Percentiles rank a stretch among this genome's conserved stretches.
Conservation (phyloP, 768 basidiomycete species). For the Trametes coccinea region DNA sequence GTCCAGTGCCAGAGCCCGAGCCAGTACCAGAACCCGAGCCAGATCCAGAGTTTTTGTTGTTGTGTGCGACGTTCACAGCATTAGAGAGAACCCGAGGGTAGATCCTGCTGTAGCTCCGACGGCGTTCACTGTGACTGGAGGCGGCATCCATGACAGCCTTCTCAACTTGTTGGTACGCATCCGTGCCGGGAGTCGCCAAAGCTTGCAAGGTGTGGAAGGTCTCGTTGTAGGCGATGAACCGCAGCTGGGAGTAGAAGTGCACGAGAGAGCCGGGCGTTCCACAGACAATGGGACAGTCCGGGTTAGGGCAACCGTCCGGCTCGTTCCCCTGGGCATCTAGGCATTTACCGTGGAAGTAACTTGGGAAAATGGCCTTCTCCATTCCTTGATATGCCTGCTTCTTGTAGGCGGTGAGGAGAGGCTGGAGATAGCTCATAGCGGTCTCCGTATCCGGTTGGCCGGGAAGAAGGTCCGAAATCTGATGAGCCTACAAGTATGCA, state of each 20-base stretch:
- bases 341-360: slow-evolving; percentile 80
- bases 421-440: slow-evolving; percentile 41
- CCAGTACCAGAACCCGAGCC: slow-evolving; percentile 8
- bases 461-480: slow-evolving; percentile 39
- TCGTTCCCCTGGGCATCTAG: slow-evolving; percentile 50
- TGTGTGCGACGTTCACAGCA: slow-evolving; percentile 8
- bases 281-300: slow-evolving; percentile 76
- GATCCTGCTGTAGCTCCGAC: slow-evolving; percentile 18
- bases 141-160: slow-evolving; percentile 41
- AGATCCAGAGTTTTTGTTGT: slow-evolving; percentile 6
- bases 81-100: slow-evolving; percentile 6
- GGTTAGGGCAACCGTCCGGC: slow-evolving; percentile 74
- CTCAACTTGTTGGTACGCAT: slow-evolving; percentile 45
- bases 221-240: slow-evolving; percentile 49
- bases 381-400: slow-evolving; percentile 45
- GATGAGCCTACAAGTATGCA: slow-evolving; percentile 34
- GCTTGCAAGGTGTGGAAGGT: slow-evolving; percentile 38
- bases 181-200: slow-evolving; percentile 40
- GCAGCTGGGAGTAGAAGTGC: slow-evolving; percentile 59
- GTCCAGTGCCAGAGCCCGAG: slow-evolving; percentile 10
- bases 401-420: slow-evolving; percentile 49
- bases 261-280: slow-evolving; percentile 82
- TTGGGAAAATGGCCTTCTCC: slow-evolving; percentile 61
- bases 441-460: slow-evolving; percentile 25
- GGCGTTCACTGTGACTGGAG: slow-evolving; percentile 12